Evolutionary conservation across 768 basidiomycete species (phyloP), one percentile per base, ranked within the genome.

Genomic region (Rhizopogon vinicolor): DNA sequence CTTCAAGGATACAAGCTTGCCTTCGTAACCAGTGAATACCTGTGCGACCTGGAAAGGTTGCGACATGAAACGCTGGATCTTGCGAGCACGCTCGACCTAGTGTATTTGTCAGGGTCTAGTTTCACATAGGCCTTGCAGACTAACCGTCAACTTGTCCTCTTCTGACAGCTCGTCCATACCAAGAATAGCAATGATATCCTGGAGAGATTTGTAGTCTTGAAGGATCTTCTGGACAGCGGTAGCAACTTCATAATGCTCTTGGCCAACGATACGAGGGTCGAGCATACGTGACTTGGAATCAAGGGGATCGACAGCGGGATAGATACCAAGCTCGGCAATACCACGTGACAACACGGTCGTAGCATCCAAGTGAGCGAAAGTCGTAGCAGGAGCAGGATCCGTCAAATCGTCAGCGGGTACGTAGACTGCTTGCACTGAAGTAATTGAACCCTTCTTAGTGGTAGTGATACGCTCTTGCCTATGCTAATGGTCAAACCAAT

Each of bases 81-180:
- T 96, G 74, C 94, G 92, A 61, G 93, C 95, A 75, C 94, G 93
- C 78, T 95, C 91, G 78, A 97, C 94, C 87, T 89, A 56, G 7
- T 46, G 64, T 25, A 3, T n/a, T 13, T 48, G 33, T 49, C 18
- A 44, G 29, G 51, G 48, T 12, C 40, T 3, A 19, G 4, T 42
- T 33, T 29, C 44, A 31, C 51, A 14, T 41, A 9, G 8, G 29
- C 12, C 28, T n/a, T 46, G 54, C 54, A 55, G 58, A 78, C 83
- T 71, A 76, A 93, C 93, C 62, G 95, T 98, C 63, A 98, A 79
- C 79, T 99, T 99, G 79, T 99, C 97, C 79, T 98, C 97, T 73
- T 99, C 97, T n/a, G 96, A 98, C 83, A 99, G 86, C 75, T 99
- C 97, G 71, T 99, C 97, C 97, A 99, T 99, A 83, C 97, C 97